Evolutionary conservation across 306 rosid species (phyloP).

Genomic region (Trichosanthes cucumerina): DNA sequence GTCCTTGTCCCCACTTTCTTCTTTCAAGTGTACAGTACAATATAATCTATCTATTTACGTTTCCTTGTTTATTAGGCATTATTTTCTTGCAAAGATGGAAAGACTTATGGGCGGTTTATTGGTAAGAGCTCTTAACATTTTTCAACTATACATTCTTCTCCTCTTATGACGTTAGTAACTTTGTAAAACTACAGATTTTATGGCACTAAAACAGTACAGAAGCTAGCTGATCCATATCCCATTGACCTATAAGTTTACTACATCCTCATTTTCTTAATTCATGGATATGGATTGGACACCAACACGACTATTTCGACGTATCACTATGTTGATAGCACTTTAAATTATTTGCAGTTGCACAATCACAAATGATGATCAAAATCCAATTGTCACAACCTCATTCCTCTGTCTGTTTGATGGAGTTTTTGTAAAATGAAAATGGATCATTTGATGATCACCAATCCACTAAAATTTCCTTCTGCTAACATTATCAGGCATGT

Average conservation of each 20-base stretch:
- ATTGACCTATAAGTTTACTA: background rate
- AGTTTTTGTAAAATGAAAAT: background rate
- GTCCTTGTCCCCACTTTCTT: slow-evolving; percentile 3
- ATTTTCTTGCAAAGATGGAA: slow-evolving; percentile 50
- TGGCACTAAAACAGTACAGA: background rate
- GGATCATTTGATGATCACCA: background rate
- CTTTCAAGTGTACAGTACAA: slow-evolving; percentile 4
- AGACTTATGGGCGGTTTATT: slow-evolving; percentile 58
- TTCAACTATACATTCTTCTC: background rate
- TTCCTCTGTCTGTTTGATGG: background rate
- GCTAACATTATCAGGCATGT: slow-evolving; percentile 40
- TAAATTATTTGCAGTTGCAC: too few species aligned
- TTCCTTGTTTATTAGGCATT: slow-evolving; percentile 35
- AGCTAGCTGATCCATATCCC: background rate
- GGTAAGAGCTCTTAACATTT: slow-evolving; percentile 33
- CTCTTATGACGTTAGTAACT: background rate
- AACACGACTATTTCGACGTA: background rate
- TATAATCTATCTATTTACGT: slow-evolving; percentile 12
- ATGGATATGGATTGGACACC: background rate
- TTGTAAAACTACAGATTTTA: background rate
- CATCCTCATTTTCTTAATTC: background rate
- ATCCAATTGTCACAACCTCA: background rate
- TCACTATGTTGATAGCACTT: background rate
- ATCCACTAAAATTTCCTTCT: background rate
- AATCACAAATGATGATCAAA: background rate